Conservation (phyloP, 768 basidiomycete genomes). For the Mycena maculata region DNA sequence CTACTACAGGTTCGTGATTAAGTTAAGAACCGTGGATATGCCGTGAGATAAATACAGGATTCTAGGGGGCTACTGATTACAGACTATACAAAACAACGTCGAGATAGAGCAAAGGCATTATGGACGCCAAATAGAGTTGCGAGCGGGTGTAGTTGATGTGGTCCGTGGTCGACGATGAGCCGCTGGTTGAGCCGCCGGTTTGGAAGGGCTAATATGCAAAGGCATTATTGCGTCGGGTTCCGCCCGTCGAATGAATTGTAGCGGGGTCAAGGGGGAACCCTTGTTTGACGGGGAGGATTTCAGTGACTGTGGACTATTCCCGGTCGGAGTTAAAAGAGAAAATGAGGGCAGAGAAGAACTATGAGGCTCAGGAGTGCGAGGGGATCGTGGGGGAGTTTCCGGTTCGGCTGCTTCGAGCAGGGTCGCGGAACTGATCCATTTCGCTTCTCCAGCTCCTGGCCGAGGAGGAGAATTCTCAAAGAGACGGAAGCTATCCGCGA, state of each 20-base stretch:
- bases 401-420: constrained; percentile 68
- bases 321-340: constrained; percentile 68
- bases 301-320: constrained; percentile 63
- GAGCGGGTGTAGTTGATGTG: constrained; percentile 56
- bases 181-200: constrained; percentile 56
- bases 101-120: constrained; percentile 44
- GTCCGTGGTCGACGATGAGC: constrained; percentile 51
- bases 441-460: constrained; percentile 68
- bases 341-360: constrained; percentile 72
- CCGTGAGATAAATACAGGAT: constrained; percentile 29
- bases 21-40: constrained; percentile 18
- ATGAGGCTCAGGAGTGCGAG: constrained; percentile 77
- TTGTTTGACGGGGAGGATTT: constrained; percentile 64
- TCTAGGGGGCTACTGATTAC: constrained; percentile 4
- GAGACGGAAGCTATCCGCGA: constrained; percentile 84
- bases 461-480: constrained; percentile 73
- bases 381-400: constrained; percentile 53
- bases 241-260: constrained; percentile 89
- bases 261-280: constrained; percentile 80
- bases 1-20: constrained; percentile 27
- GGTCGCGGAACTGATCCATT: constrained; percentile 86
- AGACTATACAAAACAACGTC: constrained; percentile 27
- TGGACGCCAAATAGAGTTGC: constrained; percentile 75
- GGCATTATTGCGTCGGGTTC: constrained; percentile 63
- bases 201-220: constrained; percentile 60